Conservation (phyloP, 768 basidiomycete species). For the Pleurotus citrinopileatus region DNA sequence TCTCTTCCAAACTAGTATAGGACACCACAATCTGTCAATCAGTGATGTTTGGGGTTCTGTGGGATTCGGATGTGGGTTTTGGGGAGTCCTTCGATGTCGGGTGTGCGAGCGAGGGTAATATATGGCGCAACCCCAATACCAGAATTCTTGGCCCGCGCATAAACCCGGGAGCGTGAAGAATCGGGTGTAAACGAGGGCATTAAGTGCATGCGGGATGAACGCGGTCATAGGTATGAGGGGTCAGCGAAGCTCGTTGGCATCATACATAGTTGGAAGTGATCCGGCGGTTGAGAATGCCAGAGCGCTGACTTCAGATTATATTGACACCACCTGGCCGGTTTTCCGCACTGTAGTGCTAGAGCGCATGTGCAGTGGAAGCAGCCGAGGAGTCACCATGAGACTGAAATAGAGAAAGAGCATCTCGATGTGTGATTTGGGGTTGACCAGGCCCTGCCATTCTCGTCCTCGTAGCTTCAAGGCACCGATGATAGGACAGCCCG, state of each 20-base stretch:
- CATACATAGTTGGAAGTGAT: neutral
- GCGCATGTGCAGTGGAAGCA: neutral
- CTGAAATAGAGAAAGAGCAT: too few relatives aligned
- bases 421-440: too few relatives aligned
- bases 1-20: too few relatives aligned
- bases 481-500: too few relatives aligned
- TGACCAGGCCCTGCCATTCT: too few relatives aligned
- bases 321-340: neutral
- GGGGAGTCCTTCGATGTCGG: neutral
- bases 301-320: too few relatives aligned
- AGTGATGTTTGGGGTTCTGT: too few relatives aligned
- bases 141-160: neutral
- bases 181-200: neutral
- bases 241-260: too few relatives aligned
- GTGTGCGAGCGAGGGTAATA: neutral
- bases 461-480: too few relatives aligned
- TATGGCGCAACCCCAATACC: neutral
- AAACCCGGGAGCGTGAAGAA: neutral
- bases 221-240: too few relatives aligned
- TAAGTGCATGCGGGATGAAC: neutral
- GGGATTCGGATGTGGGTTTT: neutral
- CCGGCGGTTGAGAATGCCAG: slow-evolving; percentile 1
- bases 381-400: neutral
- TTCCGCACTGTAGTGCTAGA: neutral
- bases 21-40: too few relatives aligned